Evolutionary conservation across 176 grass and related monocot genomes (phyloP).

Genomic region (Avena eriantha): DNA sequence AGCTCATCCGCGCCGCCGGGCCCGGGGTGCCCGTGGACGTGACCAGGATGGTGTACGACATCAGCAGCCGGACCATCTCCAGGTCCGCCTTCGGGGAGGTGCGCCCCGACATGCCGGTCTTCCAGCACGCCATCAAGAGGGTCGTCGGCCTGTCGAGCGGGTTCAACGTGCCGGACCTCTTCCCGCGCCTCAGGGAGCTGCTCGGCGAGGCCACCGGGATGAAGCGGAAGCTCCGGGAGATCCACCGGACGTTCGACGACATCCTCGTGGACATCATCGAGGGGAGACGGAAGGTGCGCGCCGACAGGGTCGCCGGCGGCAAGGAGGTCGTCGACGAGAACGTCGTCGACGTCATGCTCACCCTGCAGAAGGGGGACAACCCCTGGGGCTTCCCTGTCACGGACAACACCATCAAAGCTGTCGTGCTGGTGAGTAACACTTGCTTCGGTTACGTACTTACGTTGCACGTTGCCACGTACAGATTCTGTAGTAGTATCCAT

Average conservation of each 20-base stretch:
- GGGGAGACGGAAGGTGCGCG: constrained; percentile 14
- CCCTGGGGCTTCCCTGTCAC: constrained; percentile 39
- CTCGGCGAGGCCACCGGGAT: constrained; percentile 38
- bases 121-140: constrained; percentile 42
- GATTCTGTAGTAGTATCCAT: not conserved
- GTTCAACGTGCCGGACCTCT: constrained; percentile 43
- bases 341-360: constrained; percentile 47
- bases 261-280: constrained; percentile 45
- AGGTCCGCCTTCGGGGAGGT: constrained; percentile 54
- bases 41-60: constrained; percentile 47
- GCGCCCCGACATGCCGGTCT: constrained; percentile 29
- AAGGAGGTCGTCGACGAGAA: constrained; percentile 41
- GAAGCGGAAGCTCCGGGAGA: constrained; percentile 30
- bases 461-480: not conserved
- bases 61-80: constrained; percentile 54
- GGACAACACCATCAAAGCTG: constrained; percentile 52
- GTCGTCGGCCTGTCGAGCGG: constrained; percentile 10
- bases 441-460: not conserved
- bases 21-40: constrained; percentile 19
- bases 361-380: constrained; percentile 30
- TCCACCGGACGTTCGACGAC: constrained; percentile 24
- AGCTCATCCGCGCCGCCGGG: constrained; percentile 17
- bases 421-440: constrained; percentile 29
- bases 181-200: constrained; percentile 20
- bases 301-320: constrained; percentile 4